Conservation (phyloP, 1,139 yeast species). For the Geotrichum restrictum region DNA sequence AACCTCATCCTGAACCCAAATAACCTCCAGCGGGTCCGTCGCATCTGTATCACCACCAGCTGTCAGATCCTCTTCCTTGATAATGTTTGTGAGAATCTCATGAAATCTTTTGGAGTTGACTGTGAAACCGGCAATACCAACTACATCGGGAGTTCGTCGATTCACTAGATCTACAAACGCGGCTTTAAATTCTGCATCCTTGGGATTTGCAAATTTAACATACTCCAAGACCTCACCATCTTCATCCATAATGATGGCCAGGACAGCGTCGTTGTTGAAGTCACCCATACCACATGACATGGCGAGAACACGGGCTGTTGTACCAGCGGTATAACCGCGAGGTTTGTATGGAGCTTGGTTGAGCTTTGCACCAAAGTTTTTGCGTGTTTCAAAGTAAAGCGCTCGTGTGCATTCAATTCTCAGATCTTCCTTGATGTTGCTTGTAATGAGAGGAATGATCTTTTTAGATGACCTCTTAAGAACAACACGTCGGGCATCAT, state of each 20-base stretch:
- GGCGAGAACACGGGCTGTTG: constrained; percentile 78
- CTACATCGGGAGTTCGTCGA: constrained; percentile 70
- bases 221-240: constrained; percentile 74
- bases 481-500: constrained; percentile 64
- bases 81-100: constrained; percentile 55
- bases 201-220: constrained; percentile 73
- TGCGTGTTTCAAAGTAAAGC: constrained; percentile 66
- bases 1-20: constrained; percentile 91
- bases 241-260: constrained; percentile 75
- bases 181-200: constrained; percentile 53
- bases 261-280: constrained; percentile 74
- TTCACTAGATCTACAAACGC: constrained; percentile 54
- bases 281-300: constrained; percentile 85
- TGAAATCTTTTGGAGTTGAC: constrained; percentile 63
- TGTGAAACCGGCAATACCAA: constrained; percentile 85
- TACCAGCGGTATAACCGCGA: constrained; percentile 68
- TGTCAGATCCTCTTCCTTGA: constrained; percentile 50
- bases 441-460: constrained; percentile 62
- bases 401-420: constrained; percentile 72
- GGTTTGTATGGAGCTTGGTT: constrained; percentile 95
- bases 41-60: constrained; percentile 50
- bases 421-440: constrained; percentile 78
- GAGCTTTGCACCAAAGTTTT: constrained; percentile 60
- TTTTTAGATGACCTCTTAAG: constrained; percentile 65
- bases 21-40: constrained; percentile 51